phyloP scores from a whole-genome alignment of 441 rosid genomes.

The Syzygium syzygioides region DNA sequence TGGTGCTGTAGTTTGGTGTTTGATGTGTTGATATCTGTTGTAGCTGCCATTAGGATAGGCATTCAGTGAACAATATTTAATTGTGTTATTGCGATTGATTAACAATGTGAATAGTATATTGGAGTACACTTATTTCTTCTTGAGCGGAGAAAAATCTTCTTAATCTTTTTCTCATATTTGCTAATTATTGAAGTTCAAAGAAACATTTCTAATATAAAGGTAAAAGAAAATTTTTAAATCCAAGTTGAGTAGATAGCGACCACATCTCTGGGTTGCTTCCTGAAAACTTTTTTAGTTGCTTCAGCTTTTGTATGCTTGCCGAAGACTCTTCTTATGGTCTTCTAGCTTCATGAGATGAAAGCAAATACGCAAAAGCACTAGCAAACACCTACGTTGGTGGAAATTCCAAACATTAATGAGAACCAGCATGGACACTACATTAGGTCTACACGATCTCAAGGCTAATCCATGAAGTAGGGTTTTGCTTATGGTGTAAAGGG shows the following conservation, averaged over 20 bases:
- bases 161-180: neutral
- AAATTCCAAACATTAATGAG: neutral
- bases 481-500: neutral
- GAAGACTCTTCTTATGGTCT: neutral
- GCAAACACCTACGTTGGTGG: neutral
- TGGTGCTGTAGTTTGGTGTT: neutral
- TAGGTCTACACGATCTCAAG: neutral
- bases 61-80: neutral
- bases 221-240: neutral
- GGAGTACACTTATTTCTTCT: neutral
- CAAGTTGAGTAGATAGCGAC: neutral
- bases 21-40: neutral
- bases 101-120: neutral
- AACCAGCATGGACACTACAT: neutral
- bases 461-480: neutral
- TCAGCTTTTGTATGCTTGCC: neutral
- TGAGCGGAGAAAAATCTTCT: neutral
- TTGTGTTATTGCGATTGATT: neutral
- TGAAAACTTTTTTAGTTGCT: neutral
- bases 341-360: neutral
- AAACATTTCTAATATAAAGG: neutral
- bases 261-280: neutral
- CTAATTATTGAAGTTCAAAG: neutral
- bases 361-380: neutral
- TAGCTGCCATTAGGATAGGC: neutral